Evolutionary conservation across 495 filamentous ascomycete species (phyloP).

Genomic region (Tuber melanosporum): DNA sequence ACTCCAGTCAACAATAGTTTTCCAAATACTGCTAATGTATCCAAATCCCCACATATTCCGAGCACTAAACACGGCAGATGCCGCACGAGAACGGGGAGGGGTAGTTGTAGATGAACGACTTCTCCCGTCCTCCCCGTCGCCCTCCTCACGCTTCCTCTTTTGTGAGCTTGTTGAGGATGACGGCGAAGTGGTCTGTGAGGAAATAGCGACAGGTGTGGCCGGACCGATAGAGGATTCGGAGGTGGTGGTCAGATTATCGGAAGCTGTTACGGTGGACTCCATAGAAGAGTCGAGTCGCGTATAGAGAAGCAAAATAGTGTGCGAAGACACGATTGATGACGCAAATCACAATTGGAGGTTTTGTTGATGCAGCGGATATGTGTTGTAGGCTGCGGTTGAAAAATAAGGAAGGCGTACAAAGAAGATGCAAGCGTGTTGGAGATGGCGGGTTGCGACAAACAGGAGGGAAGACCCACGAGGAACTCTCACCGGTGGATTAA

Average conservation of each 20-base stretch:
- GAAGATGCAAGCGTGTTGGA: neutral
- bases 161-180: constrained; percentile 22
- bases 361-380: neutral
- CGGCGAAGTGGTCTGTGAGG: constrained; percentile 8
- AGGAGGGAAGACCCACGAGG: neutral
- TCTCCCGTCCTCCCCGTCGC: constrained; percentile 3
- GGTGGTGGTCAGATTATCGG: constrained; percentile 20
- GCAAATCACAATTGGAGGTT: neutral
- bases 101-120: neutral
- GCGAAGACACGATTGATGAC: neutral
- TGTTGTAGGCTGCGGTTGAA: neutral
- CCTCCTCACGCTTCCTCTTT: constrained; percentile 31
- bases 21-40: neutral
- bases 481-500: neutral
- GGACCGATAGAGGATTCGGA: constrained; percentile 24
- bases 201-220: constrained; percentile 24
- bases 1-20: neutral
- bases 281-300: constrained; percentile 13
- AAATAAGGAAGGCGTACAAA: constrained; percentile 1
- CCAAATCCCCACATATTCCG: constrained; percentile 1
- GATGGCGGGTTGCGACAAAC: neutral
- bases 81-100: neutral
- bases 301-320: constrained; percentile 3
- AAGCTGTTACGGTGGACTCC: constrained; percentile 19
- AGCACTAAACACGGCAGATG: neutral